Conservation (phyloP, 208 protist genomes). For the Novymonas esmeraldas region DNA sequence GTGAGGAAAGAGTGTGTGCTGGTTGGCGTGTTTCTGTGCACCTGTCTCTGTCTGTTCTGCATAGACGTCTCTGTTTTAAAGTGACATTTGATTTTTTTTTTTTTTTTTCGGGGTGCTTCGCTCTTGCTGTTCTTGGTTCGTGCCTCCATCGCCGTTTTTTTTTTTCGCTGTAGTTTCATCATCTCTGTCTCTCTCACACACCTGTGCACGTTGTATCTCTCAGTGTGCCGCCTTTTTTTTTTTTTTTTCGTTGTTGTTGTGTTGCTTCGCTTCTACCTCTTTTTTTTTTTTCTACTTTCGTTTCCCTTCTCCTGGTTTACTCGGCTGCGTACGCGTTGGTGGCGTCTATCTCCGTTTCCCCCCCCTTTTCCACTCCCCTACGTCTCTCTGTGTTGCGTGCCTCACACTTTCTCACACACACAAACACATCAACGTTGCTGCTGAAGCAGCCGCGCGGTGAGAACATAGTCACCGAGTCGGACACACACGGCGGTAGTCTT, state of each 20-base stretch:
- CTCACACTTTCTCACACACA: not conserved
- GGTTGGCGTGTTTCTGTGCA: too few relatives aligned
- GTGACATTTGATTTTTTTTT: too few relatives aligned
- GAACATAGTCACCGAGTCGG: not conserved
- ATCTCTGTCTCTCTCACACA: not conserved
- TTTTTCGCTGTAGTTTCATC: constrained; percentile 2
- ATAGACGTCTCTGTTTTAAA: not conserved
- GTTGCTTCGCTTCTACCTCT: not conserved
- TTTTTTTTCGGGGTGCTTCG: too few relatives aligned
- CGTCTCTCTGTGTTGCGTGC: not conserved
- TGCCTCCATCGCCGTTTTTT: not conserved
- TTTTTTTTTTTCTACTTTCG: not conserved
- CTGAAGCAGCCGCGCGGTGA: not conserved
- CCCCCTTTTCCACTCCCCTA: not conserved
- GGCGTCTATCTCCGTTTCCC: not conserved
- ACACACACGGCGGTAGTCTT: not conserved
- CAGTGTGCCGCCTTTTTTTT: not conserved
- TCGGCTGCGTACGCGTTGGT: not conserved
- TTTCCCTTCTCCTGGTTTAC: not conserved
- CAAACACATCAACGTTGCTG: not conserved
- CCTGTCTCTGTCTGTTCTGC: too few relatives aligned
- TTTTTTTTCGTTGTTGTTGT: not conserved
- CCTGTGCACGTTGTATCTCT: not conserved
- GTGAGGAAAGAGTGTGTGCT: too few relatives aligned
- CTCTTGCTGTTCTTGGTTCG: not conserved